Conservation (phyloP, 2,329 filamentous ascomycete genomes). For the Ophiosphaerella herpotricha region DNA sequence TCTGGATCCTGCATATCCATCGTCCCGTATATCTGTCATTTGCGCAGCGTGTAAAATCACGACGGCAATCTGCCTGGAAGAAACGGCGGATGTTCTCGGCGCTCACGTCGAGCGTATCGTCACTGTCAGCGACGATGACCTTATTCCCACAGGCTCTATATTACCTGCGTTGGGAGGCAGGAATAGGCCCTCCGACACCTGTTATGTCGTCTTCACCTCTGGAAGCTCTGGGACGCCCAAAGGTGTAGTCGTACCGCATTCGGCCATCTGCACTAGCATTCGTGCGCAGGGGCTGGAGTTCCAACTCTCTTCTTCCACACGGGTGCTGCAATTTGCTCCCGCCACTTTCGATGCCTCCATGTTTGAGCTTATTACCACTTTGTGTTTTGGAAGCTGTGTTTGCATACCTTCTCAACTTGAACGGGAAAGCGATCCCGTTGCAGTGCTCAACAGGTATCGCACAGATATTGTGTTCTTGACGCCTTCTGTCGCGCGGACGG, state of each 20-base stretch:
- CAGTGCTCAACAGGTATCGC: conserved; percentile 28
- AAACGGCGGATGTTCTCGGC: background rate
- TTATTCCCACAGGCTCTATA: background rate
- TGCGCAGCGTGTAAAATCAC: conserved; percentile 16
- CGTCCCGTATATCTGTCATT: conserved; percentile 21
- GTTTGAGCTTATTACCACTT: conserved; percentile 21
- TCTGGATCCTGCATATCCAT: conserved; percentile 29
- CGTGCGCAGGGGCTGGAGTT: background rate
- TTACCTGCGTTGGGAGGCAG: background rate
- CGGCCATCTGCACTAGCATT: background rate
- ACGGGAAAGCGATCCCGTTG: conserved; percentile 49
- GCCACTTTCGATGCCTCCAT: conserved; percentile 32
- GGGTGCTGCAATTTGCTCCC: conserved; percentile 29
- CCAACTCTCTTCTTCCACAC: conserved; percentile 50
- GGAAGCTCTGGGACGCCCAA: conserved; percentile 50
- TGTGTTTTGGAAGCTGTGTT: conserved; percentile 26
- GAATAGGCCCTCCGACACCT: background rate
- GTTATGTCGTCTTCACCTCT: conserved; percentile 58
- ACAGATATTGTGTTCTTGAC: conserved; percentile 25
- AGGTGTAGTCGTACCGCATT: conserved; percentile 57
- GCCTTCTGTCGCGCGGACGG: conserved; percentile 35
- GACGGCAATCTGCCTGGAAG: conserved; percentile 5
- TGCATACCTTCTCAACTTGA: conserved; percentile 47
- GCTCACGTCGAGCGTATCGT: no score
- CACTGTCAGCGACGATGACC: background rate